Percentiles rank a stretch among this genome's conserved stretches.
Conservation (phyloP, 2,329 filamentous ascomycete species). For the Nannizziopsis barbatae region DNA sequence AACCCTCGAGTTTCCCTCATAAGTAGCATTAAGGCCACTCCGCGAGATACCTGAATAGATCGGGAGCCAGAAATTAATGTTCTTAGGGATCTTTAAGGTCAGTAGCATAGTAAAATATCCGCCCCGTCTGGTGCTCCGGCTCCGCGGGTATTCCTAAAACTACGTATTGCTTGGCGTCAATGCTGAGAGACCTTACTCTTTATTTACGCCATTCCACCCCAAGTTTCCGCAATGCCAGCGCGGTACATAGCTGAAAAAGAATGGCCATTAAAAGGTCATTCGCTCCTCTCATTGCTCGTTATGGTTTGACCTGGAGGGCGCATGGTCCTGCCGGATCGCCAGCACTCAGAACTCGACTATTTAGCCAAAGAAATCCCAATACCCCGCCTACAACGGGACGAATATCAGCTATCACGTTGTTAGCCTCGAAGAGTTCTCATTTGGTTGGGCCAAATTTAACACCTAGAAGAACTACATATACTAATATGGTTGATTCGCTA, state of each 20-base stretch:
- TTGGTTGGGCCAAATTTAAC: background rate
- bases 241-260: background rate
- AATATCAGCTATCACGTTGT: slow-evolving; percentile 9
- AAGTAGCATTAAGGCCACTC: too few species aligned
- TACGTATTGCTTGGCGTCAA: slow-evolving; percentile 1
- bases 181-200: background rate
- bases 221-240: slow-evolving; percentile 2
- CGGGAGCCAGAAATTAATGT: too few species aligned
- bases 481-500: slow-evolving; percentile 11
- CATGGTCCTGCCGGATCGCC: background rate
- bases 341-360: background rate
- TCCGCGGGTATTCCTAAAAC: background rate
- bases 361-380: background rate
- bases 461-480: background rate
- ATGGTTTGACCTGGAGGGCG: background rate
- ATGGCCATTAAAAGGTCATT: slow-evolving; percentile 3
- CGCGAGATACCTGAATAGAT: background rate
- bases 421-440: slow-evolving; percentile 8
- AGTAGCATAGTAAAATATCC: too few species aligned
- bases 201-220: too few species aligned
- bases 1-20: background rate
- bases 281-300: background rate
- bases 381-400: background rate
- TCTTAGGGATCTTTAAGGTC: too few species aligned
- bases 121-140: too few species aligned